Base-by-base conservation (phyloP, 2,329 filamentous ascomycete species). In the Rhynchosporium graminicola region DNA sequence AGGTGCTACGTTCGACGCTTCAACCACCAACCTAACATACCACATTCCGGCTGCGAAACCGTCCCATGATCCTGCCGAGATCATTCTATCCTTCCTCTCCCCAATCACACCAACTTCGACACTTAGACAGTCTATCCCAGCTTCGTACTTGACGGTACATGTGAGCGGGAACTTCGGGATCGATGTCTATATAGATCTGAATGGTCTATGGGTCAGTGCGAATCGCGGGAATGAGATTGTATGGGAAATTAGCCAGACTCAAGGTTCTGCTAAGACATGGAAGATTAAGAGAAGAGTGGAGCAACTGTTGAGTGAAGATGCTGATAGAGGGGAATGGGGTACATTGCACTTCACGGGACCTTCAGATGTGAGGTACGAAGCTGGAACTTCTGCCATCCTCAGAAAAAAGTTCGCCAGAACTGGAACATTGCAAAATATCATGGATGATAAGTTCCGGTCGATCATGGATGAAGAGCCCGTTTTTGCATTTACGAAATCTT, bases 301-400 rank as follows among this genome's bases (percentile, higher is more conserved):
- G 74, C 80, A 88, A 73, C 79, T 90, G n/a, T 83, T 95, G 59
- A 90, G 88, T 0, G 92, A 96, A 74, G 82, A 82, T 60, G 77
- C 77, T 48, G 92, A 96, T 70, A 87, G 88, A 48, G 84, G 89
- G 0, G 91, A 96, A 82, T 96, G 92, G 92, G 92, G 92, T 3
- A 88, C 86, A 33, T 75, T 96, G 62, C 84, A 91, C 75, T 91
- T 96, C 73, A 88, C 88, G 28, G 91, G 82, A 1, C 90, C 91
- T 28, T 78, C 80, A 66, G 82, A 88, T 71, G 85, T 84, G 20
- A 79, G 83, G 31, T 87, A 93, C 72, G 86, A 94, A 76, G 85
- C 84, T 65, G 91, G 90, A 36, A 86, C 85, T 26, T 89, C 91
- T 6, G 81, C 80, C 2, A 65, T 80, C 8, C 77, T 95, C 28